These are phyloP conservation scores for Thinopyrum elongatum DNA, from an alignment of 176 grass and related monocot species.

Conservation along the genomic window DNA sequence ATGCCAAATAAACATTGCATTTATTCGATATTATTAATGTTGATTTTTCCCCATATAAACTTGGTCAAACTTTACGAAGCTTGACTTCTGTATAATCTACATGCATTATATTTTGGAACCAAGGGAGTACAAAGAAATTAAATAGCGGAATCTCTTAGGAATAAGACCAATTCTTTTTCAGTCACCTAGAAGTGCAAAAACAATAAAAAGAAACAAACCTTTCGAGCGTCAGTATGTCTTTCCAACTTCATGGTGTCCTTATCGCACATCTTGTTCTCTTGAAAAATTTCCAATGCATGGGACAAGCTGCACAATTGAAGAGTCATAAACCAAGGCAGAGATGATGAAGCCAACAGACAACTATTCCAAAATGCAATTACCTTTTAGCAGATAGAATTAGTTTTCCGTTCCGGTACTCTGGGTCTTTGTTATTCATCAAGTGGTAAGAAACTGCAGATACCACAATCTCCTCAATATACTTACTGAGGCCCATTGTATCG, in stretches of 20 bases:
- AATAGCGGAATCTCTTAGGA: background rate
- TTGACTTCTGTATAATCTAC: too few relatives aligned
- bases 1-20: too few relatives aligned
- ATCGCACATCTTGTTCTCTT: conserved; percentile 54
- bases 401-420: conserved; percentile 72
- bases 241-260: conserved; percentile 61
- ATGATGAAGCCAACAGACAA: conserved; percentile 10
- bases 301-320: conserved; percentile 55
- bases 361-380: conserved; percentile 30
- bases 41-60: too few relatives aligned
- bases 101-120: too few relatives aligned
- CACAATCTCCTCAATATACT: conserved; percentile 78
- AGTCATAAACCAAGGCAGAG: conserved; percentile 23
- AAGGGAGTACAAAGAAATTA: background rate
- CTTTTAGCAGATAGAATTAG: conserved; percentile 74
- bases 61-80: too few relatives aligned
- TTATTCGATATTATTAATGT: too few relatives aligned
- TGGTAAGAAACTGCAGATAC: conserved; percentile 79
- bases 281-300: conserved; percentile 76
- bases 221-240: conserved; percentile 14
- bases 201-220: conserved; percentile 42
- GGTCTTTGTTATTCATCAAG: conserved; percentile 84
- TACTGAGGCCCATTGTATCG: conserved; percentile 68
- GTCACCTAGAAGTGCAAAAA: background rate
- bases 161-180: background rate